These are phyloP conservation scores for Ceratocystis lukuohia DNA, from an alignment of 2,329 filamentous ascomycete genomes.

Conservation along the genomic window DNA sequence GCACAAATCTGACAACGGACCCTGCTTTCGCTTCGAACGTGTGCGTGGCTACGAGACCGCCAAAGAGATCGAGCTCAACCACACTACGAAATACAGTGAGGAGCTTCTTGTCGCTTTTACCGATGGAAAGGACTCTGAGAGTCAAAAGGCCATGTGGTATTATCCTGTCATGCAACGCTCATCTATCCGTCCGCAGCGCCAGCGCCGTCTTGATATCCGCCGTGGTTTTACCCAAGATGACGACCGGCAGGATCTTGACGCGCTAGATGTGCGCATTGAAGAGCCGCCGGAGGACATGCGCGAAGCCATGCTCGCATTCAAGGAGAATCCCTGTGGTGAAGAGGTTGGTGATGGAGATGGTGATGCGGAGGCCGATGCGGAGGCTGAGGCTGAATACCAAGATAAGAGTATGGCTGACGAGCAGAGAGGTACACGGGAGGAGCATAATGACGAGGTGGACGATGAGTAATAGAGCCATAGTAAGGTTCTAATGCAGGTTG, in stretches of 20 bases:
- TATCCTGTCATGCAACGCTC: conserved; percentile 55
- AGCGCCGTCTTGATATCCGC: conserved; percentile 47
- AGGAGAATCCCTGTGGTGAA: conserved; percentile 37
- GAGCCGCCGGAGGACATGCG: conserved; percentile 42
- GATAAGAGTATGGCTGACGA: conserved; percentile 25
- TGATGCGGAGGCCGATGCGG: conserved; percentile 21
- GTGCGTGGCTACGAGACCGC: conserved; percentile 52
- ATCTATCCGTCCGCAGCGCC: conserved; percentile 47
- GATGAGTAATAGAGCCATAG: background rate
- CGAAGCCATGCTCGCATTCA: conserved; percentile 39
- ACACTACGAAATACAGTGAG: conserved; percentile 48
- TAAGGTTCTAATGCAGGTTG: background rate
- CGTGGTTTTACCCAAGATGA: conserved; percentile 34
- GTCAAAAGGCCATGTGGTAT: conserved; percentile 46
- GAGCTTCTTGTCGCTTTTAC: conserved; percentile 49
- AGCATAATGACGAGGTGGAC: conserved; percentile 11
- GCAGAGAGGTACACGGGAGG: conserved; percentile 20
- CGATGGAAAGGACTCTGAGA: conserved; percentile 37
- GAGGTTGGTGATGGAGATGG: conserved; percentile 24
- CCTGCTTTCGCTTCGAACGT: conserved; percentile 48
- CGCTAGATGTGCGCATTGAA: conserved; percentile 41
- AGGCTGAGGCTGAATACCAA: conserved; percentile 21
- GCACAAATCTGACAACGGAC: conserved; percentile 32
- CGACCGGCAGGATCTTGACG: conserved; percentile 38
- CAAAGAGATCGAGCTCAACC: conserved; percentile 42